phyloP scores from a whole-genome alignment of 768 basidiomycete species.

The Trichaptum fuscoviolaceum region DNA sequence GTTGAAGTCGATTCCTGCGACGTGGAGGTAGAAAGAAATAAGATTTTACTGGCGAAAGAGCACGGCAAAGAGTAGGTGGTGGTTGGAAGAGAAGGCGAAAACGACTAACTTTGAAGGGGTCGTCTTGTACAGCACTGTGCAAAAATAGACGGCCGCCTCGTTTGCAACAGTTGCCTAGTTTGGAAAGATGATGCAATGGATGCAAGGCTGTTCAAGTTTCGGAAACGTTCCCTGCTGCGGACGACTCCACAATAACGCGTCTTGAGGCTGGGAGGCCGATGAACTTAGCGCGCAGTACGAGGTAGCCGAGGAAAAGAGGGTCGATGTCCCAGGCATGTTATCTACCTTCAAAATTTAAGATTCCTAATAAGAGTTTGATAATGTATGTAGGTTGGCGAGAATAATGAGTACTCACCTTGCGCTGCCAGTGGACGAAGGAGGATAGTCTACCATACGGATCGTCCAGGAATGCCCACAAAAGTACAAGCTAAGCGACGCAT shows the following conservation, averaged over 20 bases:
- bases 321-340: too few species aligned
- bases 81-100: neutral
- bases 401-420: too few species aligned
- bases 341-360: too few species aligned
- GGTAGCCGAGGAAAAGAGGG: neutral
- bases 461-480: too few species aligned
- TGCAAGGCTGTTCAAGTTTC: neutral
- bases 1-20: neutral
- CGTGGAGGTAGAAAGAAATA: neutral
- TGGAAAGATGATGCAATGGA: neutral
- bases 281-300: neutral
- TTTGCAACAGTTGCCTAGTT: neutral
- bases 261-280: neutral
- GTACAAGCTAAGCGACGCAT: too few species aligned
- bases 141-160: slow-evolving; percentile 1
- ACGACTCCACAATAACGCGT: slow-evolving; percentile 1
- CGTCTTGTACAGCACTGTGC: neutral
- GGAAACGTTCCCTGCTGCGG: neutral
- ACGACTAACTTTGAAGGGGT: neutral
- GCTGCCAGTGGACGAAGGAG: too few species aligned
- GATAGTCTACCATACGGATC: too few species aligned
- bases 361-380: too few species aligned
- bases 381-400: too few species aligned
- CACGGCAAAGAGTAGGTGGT: neutral
- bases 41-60: neutral